phyloP scores from a whole-genome alignment of 768 basidiomycete genomes.

The Naganishia vaughanmartiniae region DNA sequence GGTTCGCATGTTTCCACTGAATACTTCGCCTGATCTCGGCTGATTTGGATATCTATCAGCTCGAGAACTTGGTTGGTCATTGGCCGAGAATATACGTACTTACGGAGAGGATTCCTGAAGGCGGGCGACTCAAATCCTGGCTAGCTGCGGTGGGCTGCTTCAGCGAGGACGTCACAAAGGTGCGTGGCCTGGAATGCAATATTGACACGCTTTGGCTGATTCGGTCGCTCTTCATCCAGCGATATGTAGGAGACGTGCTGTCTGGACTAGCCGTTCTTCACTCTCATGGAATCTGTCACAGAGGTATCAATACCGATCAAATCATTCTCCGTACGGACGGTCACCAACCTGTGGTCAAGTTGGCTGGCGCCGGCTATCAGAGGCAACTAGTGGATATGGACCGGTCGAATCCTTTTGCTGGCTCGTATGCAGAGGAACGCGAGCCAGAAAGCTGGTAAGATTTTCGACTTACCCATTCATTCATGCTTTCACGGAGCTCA shows the following conservation, averaged over 20 bases:
- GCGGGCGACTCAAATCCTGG: constrained; percentile 38
- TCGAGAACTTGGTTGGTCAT: constrained; percentile 42
- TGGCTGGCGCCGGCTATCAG: constrained; percentile 70
- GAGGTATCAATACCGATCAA: constrained; percentile 44
- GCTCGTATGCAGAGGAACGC: constrained; percentile 39
- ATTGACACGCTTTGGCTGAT: neutral
- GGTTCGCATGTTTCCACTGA: neutral
- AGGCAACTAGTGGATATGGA: constrained; percentile 74
- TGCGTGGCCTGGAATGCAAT: constrained; percentile 10
- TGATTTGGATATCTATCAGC: neutral
- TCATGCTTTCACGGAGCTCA: too few relatives aligned
- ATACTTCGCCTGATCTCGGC: neutral
- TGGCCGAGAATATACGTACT: constrained; percentile 47
- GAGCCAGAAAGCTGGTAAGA: constrained; percentile 58
- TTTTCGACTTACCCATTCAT: constrained; percentile 29
- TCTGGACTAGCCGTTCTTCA: constrained; percentile 44
- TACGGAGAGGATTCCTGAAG: constrained; percentile 36
- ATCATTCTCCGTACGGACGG: constrained; percentile 49
- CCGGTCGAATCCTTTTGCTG: constrained; percentile 72
- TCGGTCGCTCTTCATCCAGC: neutral
- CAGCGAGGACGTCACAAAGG: constrained; percentile 37
- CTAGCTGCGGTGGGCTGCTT: constrained; percentile 37
- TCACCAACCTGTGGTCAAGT: constrained; percentile 63
- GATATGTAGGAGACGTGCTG: constrained; percentile 41
- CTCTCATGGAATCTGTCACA: constrained; percentile 36